These are phyloP conservation scores for Coemansia sp. DNA, from an alignment of 192 early-diverging fungal species.

Conservation along the genomic window DNA sequence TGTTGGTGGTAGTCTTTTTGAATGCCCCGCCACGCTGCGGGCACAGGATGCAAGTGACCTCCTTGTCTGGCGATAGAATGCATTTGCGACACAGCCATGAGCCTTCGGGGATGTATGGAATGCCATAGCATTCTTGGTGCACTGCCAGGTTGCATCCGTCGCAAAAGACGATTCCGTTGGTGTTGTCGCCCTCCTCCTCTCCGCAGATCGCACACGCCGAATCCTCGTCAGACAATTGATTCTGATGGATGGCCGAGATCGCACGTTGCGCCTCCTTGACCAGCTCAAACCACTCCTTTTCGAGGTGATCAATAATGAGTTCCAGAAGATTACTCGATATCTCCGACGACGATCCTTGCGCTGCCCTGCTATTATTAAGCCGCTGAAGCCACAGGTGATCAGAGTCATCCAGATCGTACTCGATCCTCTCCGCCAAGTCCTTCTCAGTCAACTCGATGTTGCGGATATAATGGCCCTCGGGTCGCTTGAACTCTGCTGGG, in stretches of 20 bases:
- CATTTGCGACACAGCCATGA: constrained; percentile 99
- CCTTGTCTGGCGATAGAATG: constrained; percentile 91
- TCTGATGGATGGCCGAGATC: constrained; percentile 56
- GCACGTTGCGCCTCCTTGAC: constrained; percentile 80
- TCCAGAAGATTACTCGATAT: constrained; percentile 67
- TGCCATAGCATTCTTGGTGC: constrained; percentile 99
- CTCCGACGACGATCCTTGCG: constrained; percentile 10
- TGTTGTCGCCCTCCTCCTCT: constrained; percentile 98
- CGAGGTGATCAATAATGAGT: constrained; percentile 81
- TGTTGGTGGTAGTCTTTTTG: constrained; percentile 89
- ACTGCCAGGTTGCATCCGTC: constrained; percentile 99
- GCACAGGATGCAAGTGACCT: constrained; percentile 89
- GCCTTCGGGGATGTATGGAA: constrained; percentile 98
- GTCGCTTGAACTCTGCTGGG: constrained; percentile 55
- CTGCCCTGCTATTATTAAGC: constrained; percentile 66
- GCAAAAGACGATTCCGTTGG: constrained; percentile 99
- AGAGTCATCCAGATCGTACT: constrained; percentile 99
- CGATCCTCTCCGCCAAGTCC: constrained; percentile 64
- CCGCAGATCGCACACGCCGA: constrained; percentile 92
- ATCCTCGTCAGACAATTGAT: constrained; percentile 72
- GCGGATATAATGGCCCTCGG: constrained; percentile 71
- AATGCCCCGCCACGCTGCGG: constrained; percentile 93
- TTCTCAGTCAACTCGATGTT: constrained; percentile 59
- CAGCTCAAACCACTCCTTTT: constrained; percentile 97
- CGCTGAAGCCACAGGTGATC: constrained; percentile 74